Conservation (phyloP, 768 basidiomycete genomes). For the Suillus weaverae region DNA sequence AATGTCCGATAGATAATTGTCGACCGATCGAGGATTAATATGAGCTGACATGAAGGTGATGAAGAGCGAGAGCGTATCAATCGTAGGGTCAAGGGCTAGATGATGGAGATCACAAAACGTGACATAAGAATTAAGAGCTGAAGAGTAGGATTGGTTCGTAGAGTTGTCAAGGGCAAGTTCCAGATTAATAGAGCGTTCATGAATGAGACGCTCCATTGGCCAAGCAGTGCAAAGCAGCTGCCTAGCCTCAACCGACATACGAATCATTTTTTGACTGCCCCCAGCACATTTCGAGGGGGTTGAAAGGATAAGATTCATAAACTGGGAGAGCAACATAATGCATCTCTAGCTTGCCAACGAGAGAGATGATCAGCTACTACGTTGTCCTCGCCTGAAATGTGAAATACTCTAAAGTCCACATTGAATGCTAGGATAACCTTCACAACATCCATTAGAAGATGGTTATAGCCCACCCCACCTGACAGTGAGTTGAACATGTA, state of each 20-base stretch:
- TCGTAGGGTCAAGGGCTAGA: conserved; percentile 13
- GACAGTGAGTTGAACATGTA: conserved; percentile 29
- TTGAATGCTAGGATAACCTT: conserved; percentile 9
- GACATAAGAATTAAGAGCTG: conserved; percentile 35
- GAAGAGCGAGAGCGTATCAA: conserved; percentile 39
- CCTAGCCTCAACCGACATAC: background rate
- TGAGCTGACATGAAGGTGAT: conserved; percentile 18
- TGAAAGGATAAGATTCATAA: conserved; percentile 7
- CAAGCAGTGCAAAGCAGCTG: background rate
- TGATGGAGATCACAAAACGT: conserved; percentile 30
- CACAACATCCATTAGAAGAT: conserved; percentile 18
- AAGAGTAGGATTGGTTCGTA: conserved; percentile 28
- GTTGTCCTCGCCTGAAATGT: conserved; percentile 27
- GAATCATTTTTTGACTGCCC: conserved; percentile 17
- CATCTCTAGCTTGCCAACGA: no score
- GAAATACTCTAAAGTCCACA: conserved; percentile 22
- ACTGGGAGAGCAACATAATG: conserved; percentile 17
- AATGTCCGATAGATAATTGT: conserved; percentile 40
- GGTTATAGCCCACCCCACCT: conserved; percentile 5
- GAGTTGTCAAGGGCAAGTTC: conserved; percentile 30
- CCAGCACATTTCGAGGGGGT: conserved; percentile 28
- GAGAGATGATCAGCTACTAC: conserved; percentile 27
- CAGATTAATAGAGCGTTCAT: conserved; percentile 26
- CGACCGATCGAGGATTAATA: conserved; percentile 38
- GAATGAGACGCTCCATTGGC: background rate